Conservation (phyloP, 73 alveolate species). For the Paraurostyla sp. region DNA sequence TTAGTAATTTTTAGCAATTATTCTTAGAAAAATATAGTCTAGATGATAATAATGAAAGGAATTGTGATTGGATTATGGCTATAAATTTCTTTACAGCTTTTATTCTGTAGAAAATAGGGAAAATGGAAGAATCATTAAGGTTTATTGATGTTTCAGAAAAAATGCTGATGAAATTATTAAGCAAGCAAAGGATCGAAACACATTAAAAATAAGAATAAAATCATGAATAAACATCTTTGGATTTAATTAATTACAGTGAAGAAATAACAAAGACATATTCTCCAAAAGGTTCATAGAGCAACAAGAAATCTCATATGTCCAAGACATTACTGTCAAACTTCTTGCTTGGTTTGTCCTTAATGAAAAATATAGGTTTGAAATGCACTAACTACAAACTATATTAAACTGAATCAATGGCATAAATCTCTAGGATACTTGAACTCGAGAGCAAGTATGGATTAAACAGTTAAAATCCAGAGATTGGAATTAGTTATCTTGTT, state of each 20-base stretch:
- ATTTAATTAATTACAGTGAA: background rate
- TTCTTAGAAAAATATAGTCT: background rate
- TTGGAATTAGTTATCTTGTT: background rate
- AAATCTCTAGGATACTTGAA: slow-evolving; percentile 31
- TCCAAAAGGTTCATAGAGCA: background rate
- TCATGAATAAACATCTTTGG: slow-evolving; percentile 9
- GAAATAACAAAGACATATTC: background rate
- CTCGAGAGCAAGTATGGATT: slow-evolving; percentile 11
- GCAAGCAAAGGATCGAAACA: background rate
- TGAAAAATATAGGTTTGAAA: slow-evolving; percentile 16
- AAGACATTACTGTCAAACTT: slow-evolving; percentile 11
- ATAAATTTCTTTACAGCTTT: background rate
- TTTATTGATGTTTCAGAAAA: background rate
- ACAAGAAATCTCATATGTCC: too few relatives aligned
- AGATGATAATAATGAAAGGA: slow-evolving; percentile 7
- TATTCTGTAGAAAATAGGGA: background rate
- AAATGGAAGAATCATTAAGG: background rate
- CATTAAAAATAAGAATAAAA: background rate
- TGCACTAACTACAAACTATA: slow-evolving; percentile 1
- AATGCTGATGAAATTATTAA: background rate
- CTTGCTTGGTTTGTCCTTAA: background rate
- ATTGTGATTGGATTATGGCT: background rate
- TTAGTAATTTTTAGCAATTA: background rate
- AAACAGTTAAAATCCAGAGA: background rate
- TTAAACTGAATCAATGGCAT: slow-evolving; percentile 39